Base-by-base conservation (phyloP, 2,329 filamentous ascomycete species). In the Aciculosporium take region DNA sequence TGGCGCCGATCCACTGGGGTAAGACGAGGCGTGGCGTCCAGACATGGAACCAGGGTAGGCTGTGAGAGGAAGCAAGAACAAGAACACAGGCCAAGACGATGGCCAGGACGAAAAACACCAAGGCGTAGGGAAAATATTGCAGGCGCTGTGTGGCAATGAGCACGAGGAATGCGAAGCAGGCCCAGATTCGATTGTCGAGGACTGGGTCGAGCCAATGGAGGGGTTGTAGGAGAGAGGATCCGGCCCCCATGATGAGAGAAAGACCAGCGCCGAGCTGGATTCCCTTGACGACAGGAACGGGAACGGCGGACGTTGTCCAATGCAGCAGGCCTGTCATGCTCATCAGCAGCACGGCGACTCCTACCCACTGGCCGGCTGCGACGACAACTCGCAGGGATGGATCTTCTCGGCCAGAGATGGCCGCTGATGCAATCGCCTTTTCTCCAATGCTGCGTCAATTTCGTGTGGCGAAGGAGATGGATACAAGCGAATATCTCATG, bases 181-280 rank as follows among this genome's bases (percentile, higher is more conserved):
- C 78, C 82, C 84, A 89, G 13, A 86, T 52, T 3, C 81, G 72
- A 56, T 93, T 94, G 60, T 95, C 87, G 6, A 79, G 71, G 60
- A 73, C 76, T 0, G 82, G 76, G 4, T 63, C 56, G 1, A 68
- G 62, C 85, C 86, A 94, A 10, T 68, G 65, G 4, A 94, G 67
- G 2, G 76, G 76, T 15, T 71, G 66, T 10, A 91, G 68, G 44
- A 93, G 70, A 36, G 67, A 72, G 0, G 70, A 67, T 3, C 84
- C 86, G 7, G 86, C 84, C 10, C 84, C 82, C 43, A 94, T 71
- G 41, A 87, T 74, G 13, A 96, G 71, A 13, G 82, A 86, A 37
- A 96, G 67, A 1, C 89, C 89, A 4, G 89, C 89, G 29, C 89
- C 89, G 37, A 95, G 76, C 61, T 96, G 91, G 49, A 96, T 95